Evolutionary conservation across 2,329 filamentous ascomycete species (phyloP).

Genomic region (Fusarium sp.): DNA sequence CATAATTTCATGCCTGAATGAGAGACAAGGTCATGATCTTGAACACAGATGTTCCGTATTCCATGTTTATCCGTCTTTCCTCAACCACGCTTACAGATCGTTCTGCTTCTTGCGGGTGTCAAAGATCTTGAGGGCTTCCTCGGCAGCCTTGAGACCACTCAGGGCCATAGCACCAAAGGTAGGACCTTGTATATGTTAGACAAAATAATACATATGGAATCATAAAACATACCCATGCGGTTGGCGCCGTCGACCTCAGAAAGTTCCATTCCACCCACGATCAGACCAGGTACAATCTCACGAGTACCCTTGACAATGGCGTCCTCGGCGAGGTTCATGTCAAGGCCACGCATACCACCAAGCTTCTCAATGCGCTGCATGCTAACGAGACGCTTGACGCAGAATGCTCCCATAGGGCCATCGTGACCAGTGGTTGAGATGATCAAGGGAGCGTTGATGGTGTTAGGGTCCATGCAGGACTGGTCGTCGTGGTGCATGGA

Average conservation of each 20-base stretch:
- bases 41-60: conserved; percentile 4
- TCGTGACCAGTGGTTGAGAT: conserved; percentile 94
- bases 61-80: neutral
- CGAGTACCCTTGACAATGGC: conserved; percentile 93
- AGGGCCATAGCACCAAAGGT: conserved; percentile 93
- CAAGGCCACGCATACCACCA: conserved; percentile 91
- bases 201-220: fast-evolving
- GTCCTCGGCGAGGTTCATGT: conserved; percentile 93
- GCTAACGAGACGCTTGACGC: conserved; percentile 88
- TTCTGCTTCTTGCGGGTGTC: conserved; percentile 84
- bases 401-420: conserved; percentile 91
- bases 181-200: conserved; percentile 60
- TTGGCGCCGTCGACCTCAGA: conserved; percentile 92
- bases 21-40: conserved; percentile 22
- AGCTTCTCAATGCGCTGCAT: conserved; percentile 88
- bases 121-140: conserved; percentile 84
- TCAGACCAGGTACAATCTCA: conserved; percentile 87
- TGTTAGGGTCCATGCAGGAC: conserved; percentile 97
- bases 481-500: conserved; percentile 90
- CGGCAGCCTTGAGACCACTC: conserved; percentile 89
- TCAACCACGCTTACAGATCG: conserved; percentile 59
- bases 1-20: conserved; percentile 26
- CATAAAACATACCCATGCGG: conserved; percentile 75
- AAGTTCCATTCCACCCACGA: conserved; percentile 96
- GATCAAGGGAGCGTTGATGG: conserved; percentile 90